These are phyloP conservation scores for Tardiomyces depauwii DNA, from an alignment of 1,139 yeast genomes.

Conservation along the genomic window DNA sequence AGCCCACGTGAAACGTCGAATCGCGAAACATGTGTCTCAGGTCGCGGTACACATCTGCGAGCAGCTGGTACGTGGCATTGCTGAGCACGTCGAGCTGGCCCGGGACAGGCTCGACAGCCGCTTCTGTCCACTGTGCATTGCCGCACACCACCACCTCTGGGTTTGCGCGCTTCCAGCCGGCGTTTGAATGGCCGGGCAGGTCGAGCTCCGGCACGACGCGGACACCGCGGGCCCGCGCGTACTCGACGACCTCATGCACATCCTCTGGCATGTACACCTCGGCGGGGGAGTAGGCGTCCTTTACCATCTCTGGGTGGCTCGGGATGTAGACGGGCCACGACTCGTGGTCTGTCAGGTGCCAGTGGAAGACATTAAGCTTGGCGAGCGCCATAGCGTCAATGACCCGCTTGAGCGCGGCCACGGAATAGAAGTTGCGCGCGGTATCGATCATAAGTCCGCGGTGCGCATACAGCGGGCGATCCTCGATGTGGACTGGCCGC, in stretches of 20 bases:
- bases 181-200: constrained; percentile 38
- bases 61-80: constrained; percentile 29
- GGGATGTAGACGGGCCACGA: constrained; percentile 36
- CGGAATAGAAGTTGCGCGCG: constrained; percentile 31
- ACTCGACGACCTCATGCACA: constrained; percentile 26
- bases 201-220: constrained; percentile 39
- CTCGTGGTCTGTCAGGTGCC: constrained; percentile 38
- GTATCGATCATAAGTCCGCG: constrained; percentile 38
- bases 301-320: constrained; percentile 31
- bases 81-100: constrained; percentile 36
- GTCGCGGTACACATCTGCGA: constrained; percentile 30
- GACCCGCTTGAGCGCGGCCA: constrained; percentile 28
- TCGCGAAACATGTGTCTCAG: constrained; percentile 29
- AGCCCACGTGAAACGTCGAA: constrained; percentile 36
- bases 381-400: constrained; percentile 34
- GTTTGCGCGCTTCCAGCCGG: constrained; percentile 35
- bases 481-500: constrained; percentile 28
- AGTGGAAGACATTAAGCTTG: constrained; percentile 36
- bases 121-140: constrained; percentile 25
- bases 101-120: constrained; percentile 37
- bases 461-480: constrained; percentile 32
- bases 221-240: constrained; percentile 33
- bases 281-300: constrained; percentile 32
- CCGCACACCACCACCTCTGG: constrained; percentile 20
- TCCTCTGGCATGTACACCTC: constrained; percentile 30